Evolutionary conservation across 2,329 filamentous ascomycete species (phyloP), one percentile per base, ranked within the genome.

Genomic region (Aspergillus thermomutatus): DNA sequence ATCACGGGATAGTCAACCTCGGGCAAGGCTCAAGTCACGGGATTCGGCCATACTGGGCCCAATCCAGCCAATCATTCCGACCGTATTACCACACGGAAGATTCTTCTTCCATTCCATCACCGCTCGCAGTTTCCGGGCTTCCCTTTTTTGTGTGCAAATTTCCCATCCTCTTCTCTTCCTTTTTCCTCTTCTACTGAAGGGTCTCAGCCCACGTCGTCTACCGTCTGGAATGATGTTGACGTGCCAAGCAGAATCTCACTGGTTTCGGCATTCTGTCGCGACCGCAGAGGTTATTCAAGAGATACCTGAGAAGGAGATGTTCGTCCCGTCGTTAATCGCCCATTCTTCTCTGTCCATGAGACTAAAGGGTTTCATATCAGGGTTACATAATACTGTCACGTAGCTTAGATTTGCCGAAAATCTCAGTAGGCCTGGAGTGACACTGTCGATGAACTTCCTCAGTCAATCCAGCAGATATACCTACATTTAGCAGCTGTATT

Each of bases 301-400:
- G 66, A 74, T 72, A 68, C 65, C 73, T 67, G 62, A 77, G 75
- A 77, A 69, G 69, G 69, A 74, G 63, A 67, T 43, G 14, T 46
- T 55, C 60, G 61, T 68, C 76, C 76, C 75, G 76, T 78, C 75
- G 76, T 79, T 79, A 79, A 79, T 79, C 76, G 76, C 76, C 73
- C 76, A 73, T 72, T 76, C 69, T 69, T 69, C 69, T 76, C 75
- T 76, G 57, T 68, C 76, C 60, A 77, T 77, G 76, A 74, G 69
- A 70, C 66, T 63, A 67, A 69, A 63, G 75, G 76, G 77, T 79
- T 79, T 78, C 77, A 78, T 78, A 77, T 77, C 76, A 78, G 76
- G 76, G 76, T 73, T 71, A 78, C 73, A 78, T 75, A 46, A 21
- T 31, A 47, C 26, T 54, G 3, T 43, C 37, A 27, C 50, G 34